A percentile compares a stretch with the other conserved stretches of the same genome.
phyloP scores from a whole-genome alignment of 2,329 filamentous ascomycete genomes.

The Penicillium hesseltinei region DNA sequence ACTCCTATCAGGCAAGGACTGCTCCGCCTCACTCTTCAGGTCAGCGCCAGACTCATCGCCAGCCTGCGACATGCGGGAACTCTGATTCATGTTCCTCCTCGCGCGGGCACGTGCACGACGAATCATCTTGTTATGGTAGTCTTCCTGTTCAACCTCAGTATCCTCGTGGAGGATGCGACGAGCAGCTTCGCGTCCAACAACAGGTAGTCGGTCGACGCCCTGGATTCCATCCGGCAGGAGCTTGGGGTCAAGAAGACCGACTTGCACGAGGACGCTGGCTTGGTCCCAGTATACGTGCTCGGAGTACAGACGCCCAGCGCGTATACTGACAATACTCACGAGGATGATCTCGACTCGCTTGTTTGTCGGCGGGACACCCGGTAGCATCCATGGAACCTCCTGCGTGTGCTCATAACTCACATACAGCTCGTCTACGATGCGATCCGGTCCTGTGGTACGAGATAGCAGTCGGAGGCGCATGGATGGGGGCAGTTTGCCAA shows the following conservation, averaged over 20 bases:
- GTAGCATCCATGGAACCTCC: conserved; percentile 59
- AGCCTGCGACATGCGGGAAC: conserved; percentile 13
- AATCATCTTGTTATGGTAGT: conserved; percentile 37
- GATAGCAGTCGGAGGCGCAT: conserved; percentile 55
- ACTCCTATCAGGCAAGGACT: conserved; percentile 8
- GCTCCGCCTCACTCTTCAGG: conserved; percentile 25
- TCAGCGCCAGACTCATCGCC: conserved; percentile 28
- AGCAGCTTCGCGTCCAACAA: conserved; percentile 42
- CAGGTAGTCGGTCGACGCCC: conserved; percentile 40
- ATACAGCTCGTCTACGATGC: conserved; percentile 61
- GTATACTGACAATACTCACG: conserved; percentile 56
- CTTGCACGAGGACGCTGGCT: conserved; percentile 58
- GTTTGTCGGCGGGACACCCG: conserved; percentile 56
- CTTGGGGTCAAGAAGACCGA: conserved; percentile 58
- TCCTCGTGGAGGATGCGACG: conserved; percentile 42
- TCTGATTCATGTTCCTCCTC: conserved; percentile 7
- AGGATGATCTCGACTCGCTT: conserved; percentile 57
- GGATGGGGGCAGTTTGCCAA: conserved; percentile 51
- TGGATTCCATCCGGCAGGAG: conserved; percentile 49
- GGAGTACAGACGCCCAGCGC: conserved; percentile 53
- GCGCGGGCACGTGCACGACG: conserved; percentile 22
- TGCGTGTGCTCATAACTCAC: conserved; percentile 57
- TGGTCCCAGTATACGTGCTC: conserved; percentile 65
- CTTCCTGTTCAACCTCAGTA: conserved; percentile 33
- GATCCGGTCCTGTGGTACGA: conserved; percentile 57